Base-by-base conservation (phyloP, 345 rosid species). In the Zanthoxylum bungeanum region DNA sequence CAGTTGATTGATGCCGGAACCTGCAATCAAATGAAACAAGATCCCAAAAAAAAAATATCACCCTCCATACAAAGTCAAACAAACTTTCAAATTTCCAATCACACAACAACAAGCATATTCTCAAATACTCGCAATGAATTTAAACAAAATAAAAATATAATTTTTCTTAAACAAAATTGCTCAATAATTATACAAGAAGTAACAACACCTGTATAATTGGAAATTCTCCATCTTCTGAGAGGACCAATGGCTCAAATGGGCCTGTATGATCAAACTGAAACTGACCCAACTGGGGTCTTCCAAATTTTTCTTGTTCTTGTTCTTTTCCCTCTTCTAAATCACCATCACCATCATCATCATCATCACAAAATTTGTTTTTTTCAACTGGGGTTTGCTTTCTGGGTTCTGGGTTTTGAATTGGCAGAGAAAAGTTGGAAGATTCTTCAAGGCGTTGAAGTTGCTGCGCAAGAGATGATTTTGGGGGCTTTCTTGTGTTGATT, bases 1-100 rank as follows among this genome's bases (percentile, higher is more conserved):
- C 89, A 88, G 77, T 93, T 91, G 57, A 93, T 93, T 61, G 96
- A 86, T 58, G 98, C 84, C 31, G 97, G 95, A 31, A 90, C 98
- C 97, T 94, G 75, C 76, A 67, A 75, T n/a, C n/a, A n/a, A n/a
- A n/a, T n/a, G n/a, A n/a, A n/a, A n/a, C n/a, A n/a, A n/a, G n/a
- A n/a, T n/a, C n/a, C n/a, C n/a, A n/a, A n/a, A n/a, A n/a, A n/a
- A n/a, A 21, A 5, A 9, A 52, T 0, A 1, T 7, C 2, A 22
- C 8, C 9, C 17, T n/a, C 6, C 9, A 1, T 31, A 21, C 19
- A 25, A 36, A 14, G 3, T n/a, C 28, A 22, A 63, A 22, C 3
- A 16, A 24, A 40, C 51, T 25, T 59, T 31, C 51, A 30, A 33
- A 36, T n/a, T 60, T 17, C 19, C 19, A 44, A 44, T 44, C 3